Evolutionary conservation across 805 yeast genomes (phyloP), one percentile per base, ranked within the genome.

Genomic region (Schwanniomyces vanrijiae): DNA sequence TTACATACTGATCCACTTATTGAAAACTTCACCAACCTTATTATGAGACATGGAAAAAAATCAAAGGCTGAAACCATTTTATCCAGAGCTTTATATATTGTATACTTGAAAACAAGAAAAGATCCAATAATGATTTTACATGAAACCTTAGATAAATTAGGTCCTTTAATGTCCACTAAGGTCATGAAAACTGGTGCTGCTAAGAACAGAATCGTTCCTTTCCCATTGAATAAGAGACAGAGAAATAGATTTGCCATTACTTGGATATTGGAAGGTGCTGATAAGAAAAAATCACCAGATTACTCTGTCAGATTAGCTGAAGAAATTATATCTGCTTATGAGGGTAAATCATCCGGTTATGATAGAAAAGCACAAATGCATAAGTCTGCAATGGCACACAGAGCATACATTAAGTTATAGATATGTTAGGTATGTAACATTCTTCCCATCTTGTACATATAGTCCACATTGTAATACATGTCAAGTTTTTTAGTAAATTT

Each of bases 1-100:
- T 59, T 71, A 22, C 73, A 76, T 53, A 68, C 71, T 39, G 94
- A 90, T 56, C 86, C 88, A n/a, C 80, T 84, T 18, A 73, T 91
- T 42, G 83, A 84, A 42, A 84, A 87, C 56, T 81, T 94, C 60
- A 84, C 88, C 45, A 90, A 90, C 62, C 76, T 90, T 71, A 83
- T 94, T 51, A 94, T 94, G 98, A 83, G 88, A 61, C 84, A 89
- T 62, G 99, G 99, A 37, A 84, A 84, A 65, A 94, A 91, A 65
- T 80, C 88, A 46, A 71, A 76, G 42, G 97, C 98, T 0, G 85
- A 84, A 61, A 84, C 78, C 56, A 75, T 78, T 42, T 75, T 94
- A 46, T 78, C 85, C 44, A 79, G 85, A 61, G 96, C 97, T 0
- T 74, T 94, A 43, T 90, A 91, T 61, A 71, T 91, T 42, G 86